phyloP scores from a whole-genome alignment of 2,329 filamentous ascomycete species.

The Colletotrichum cuscutae region DNA sequence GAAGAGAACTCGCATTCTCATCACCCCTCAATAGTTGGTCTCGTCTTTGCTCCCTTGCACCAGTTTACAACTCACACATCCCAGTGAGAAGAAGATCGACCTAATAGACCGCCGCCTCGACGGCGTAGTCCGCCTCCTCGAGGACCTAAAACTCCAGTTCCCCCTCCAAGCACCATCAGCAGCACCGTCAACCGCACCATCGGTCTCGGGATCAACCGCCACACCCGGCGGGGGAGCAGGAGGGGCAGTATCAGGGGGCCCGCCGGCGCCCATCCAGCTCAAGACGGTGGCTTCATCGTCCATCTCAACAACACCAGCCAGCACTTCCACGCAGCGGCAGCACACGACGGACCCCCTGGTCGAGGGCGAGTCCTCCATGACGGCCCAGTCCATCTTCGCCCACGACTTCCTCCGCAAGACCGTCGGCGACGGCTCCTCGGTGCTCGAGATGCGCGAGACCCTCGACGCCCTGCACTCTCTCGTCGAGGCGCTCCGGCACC shows the following conservation, averaged over 20 bases:
- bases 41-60: no score
- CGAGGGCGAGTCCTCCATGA: conserved; percentile 56
- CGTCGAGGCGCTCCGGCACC: conserved; percentile 41
- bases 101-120: conserved; percentile 49
- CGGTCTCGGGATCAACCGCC: background rate
- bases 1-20: conserved; percentile 20
- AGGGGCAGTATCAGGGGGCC: no score
- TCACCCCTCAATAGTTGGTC: no score
- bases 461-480: conserved; percentile 46
- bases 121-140: conserved; percentile 45
- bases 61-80: no score
- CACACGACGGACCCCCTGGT: conserved; percentile 45
- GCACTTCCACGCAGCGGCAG: conserved; percentile 27
- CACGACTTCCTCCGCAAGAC: conserved; percentile 55
- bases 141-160: conserved; percentile 45
- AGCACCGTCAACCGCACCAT: background rate
- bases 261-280: background rate
- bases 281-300: background rate
- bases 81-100: conserved; percentile 40
- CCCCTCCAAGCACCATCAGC: conserved; percentile 22
- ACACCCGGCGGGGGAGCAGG: background rate
- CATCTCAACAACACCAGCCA: conserved; percentile 33
- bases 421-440: conserved; percentile 42
- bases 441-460: conserved; percentile 47
- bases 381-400: conserved; percentile 58